Evolutionary conservation across 192 early-diverging fungal species (phyloP).

Genomic region (Entomortierella lignicola): DNA sequence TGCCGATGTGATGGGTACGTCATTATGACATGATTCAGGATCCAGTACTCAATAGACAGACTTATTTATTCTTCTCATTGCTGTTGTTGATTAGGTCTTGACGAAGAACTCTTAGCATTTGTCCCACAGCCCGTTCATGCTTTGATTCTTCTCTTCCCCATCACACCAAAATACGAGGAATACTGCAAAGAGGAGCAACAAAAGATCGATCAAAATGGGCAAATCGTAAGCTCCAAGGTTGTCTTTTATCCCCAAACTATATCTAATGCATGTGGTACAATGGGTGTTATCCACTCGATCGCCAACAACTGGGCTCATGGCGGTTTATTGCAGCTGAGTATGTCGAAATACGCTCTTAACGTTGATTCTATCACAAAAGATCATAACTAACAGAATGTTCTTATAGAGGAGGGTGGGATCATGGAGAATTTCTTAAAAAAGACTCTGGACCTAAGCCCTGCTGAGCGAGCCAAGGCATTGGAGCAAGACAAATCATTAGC

Average conservation of each 20-base stretch:
- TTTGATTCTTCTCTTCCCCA: constrained; percentile 89
- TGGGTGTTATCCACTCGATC: constrained; percentile 91
- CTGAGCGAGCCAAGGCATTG: constrained; percentile 77
- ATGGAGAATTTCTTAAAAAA: constrained; percentile 75
- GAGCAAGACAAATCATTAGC: constrained; percentile 72
- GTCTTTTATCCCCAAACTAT: constrained; percentile 92
- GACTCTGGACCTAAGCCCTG: constrained; percentile 70
- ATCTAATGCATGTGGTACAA: constrained; percentile 93
- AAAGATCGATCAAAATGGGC: constrained; percentile 58
- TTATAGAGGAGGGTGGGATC: constrained; percentile 61
- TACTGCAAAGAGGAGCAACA: constrained; percentile 62
- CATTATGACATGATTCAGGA: no score
- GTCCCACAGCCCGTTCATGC: constrained; percentile 87
- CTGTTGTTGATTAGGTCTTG: constrained; percentile 66
- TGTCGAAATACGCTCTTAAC: neutral
- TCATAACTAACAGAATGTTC: no score
- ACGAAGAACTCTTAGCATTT: constrained; percentile 83
- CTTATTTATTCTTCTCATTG: neutral
- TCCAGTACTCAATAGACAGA: no score
- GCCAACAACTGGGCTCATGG: constrained; percentile 72
- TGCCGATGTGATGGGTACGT: constrained; percentile 81
- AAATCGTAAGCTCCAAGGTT: constrained; percentile 66
- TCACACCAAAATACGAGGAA: constrained; percentile 69
- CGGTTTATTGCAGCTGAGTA: constrained; percentile 59
- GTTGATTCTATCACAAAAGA: neutral